phyloP scores from a whole-genome alignment of 495 filamentous ascomycete genomes.

The Geoglossum glabrum region DNA sequence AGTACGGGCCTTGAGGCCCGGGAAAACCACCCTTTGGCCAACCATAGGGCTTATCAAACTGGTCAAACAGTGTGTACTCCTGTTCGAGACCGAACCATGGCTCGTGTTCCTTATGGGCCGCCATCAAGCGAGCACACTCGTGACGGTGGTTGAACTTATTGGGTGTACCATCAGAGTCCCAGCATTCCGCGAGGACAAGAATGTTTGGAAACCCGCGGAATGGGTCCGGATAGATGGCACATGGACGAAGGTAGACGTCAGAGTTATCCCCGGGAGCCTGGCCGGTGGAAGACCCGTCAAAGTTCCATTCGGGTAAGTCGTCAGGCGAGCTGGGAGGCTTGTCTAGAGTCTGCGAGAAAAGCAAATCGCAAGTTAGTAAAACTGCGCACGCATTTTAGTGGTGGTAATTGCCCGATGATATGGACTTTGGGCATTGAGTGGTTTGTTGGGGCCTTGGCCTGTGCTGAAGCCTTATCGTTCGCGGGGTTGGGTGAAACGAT shows the following conservation, averaged over 20 bases:
- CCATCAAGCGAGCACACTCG: slow-evolving; percentile 73
- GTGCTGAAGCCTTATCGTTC: background rate
- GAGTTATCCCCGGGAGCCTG: slow-evolving; percentile 95
- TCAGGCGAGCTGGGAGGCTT: slow-evolving; percentile 41
- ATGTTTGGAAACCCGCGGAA: slow-evolving; percentile 74
- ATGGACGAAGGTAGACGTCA: slow-evolving; percentile 90
- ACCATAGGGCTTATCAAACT: slow-evolving; percentile 72
- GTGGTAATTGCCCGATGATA: too few species aligned
- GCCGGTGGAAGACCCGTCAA: slow-evolving; percentile 86
- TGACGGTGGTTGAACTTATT: slow-evolving; percentile 98
- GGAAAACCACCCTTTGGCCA: slow-evolving; percentile 95
- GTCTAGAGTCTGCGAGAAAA: slow-evolving; percentile 48
- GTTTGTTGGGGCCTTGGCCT: background rate
- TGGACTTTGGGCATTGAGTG: background rate
- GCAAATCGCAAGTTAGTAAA: background rate
- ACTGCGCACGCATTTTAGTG: background rate
- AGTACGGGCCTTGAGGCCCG: slow-evolving; percentile 93
- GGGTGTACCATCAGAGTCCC: slow-evolving; percentile 86
- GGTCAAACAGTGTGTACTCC: slow-evolving; percentile 86
- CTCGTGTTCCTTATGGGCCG: slow-evolving; percentile 57
- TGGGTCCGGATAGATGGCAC: slow-evolving; percentile 79
- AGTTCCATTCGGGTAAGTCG: slow-evolving; percentile 97
- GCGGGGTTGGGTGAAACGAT: background rate
- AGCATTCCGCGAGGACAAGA: slow-evolving; percentile 86
- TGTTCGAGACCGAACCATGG: slow-evolving; percentile 99